Percentiles rank a stretch among this genome's conserved stretches.
phyloP scores from a whole-genome alignment of 176 grass and related monocot genomes.

The Lolium multiflorum region DNA sequence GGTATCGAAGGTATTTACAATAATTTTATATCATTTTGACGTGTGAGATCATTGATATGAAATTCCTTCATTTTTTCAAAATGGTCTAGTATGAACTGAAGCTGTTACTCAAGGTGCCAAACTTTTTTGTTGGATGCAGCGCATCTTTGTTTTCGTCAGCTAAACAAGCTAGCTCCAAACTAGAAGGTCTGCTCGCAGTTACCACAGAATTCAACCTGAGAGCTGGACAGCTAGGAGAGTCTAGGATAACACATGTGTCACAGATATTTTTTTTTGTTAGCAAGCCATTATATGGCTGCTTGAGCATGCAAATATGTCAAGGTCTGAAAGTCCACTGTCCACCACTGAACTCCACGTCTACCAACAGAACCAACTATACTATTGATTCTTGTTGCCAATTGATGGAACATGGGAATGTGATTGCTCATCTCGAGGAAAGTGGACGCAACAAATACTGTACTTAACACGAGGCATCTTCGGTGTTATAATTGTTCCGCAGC shows the following conservation, averaged over 20 bases:
- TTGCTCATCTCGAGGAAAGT: neutral
- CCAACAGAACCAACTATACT: neutral
- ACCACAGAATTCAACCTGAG: neutral
- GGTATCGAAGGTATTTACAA: neutral
- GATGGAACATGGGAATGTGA: slow-evolving; percentile 25
- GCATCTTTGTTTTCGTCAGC: neutral
- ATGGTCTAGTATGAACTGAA: neutral
- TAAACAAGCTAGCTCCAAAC: slow-evolving; percentile 32
- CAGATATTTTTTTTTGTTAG: neutral
- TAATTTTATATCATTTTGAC: neutral
- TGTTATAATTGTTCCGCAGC: neutral
- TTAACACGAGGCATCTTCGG: neutral
- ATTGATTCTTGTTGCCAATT: slow-evolving; percentile 33
- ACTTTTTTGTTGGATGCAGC: neutral
- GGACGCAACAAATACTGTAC: neutral
- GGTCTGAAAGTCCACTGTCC: slow-evolving; percentile 1
- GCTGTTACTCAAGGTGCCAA: slow-evolving; percentile 16
- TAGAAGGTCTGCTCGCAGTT: neutral
- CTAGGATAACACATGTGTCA: neutral
- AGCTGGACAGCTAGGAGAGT: neutral
- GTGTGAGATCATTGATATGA: slow-evolving; percentile 8
- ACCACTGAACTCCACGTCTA: slow-evolving; percentile 3
- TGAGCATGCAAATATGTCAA: slow-evolving; percentile 7
- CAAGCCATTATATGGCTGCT: neutral
- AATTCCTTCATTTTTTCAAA: neutral